Evolutionary conservation across 1,284 basidiomycete species (phyloP).

Genomic region (Albatrellus sp.): DNA sequence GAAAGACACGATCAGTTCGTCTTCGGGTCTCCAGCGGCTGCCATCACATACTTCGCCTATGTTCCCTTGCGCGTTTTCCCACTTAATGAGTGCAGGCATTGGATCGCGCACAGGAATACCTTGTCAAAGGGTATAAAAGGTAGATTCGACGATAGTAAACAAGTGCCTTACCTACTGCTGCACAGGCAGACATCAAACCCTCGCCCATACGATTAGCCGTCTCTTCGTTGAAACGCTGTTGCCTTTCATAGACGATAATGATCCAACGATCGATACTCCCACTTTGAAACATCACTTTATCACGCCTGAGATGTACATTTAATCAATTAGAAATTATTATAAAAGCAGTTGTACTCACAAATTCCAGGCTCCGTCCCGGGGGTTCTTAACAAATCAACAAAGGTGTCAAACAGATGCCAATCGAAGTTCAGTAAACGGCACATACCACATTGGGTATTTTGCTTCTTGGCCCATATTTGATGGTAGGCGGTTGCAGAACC

Average conservation of each 20-base stretch:
- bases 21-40: neutral
- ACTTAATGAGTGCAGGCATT: constrained; percentile 29
- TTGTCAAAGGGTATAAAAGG: constrained; percentile 14
- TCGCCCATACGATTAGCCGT: constrained; percentile 36
- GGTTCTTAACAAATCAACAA: constrained; percentile 24
- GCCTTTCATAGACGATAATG: constrained; percentile 51
- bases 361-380: constrained; percentile 59
- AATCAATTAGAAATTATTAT: constrained; percentile 3
- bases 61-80: constrained; percentile 39
- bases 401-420: neutral
- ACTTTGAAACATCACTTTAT: constrained; percentile 49
- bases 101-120: constrained; percentile 36
- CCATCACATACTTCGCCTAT: constrained; percentile 31
- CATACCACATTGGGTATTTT: constrained; percentile 42
- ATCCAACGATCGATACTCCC: constrained; percentile 40
- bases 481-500: constrained; percentile 43
- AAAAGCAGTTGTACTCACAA: constrained; percentile 27
- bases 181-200: constrained; percentile 33
- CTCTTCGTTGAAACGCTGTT: constrained; percentile 33
- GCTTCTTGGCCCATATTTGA: constrained; percentile 45
- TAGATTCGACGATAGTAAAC: neutral
- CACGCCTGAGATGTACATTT: constrained; percentile 30
- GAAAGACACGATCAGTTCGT: neutral
- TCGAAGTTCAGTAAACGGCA: neutral
- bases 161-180: constrained; percentile 36